Evolutionary conservation across 1,284 basidiomycete species (phyloP).

Genomic region (Irpex rosettiformis): DNA sequence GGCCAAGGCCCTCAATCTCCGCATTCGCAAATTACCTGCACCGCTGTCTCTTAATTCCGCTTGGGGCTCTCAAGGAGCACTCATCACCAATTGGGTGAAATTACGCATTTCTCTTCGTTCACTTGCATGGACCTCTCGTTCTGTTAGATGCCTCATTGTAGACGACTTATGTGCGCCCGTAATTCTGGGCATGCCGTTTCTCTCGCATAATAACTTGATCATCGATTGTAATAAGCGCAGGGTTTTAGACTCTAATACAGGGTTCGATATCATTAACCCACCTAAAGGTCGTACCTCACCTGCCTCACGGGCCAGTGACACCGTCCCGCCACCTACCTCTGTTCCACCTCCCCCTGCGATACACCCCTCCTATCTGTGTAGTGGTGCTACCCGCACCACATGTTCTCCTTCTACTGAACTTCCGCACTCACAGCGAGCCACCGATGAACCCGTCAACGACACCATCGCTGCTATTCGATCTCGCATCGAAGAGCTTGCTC

Average conservation of each 20-base stretch:
- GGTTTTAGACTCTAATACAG: conserved; percentile 16
- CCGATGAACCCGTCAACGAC: not conserved
- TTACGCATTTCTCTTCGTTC: not conserved
- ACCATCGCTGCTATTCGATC: not conserved
- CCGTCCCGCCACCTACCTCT: not conserved
- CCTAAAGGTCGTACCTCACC: not conserved
- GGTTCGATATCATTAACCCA: conserved; percentile 19
- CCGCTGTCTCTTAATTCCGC: not conserved
- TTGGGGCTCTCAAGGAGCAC: not conserved
- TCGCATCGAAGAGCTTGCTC: not conserved
- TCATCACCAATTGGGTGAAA: not conserved
- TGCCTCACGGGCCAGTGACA: not conserved
- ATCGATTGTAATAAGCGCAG: conserved; percentile 18
- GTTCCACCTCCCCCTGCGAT: not conserved
- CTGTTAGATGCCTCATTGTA: not conserved
- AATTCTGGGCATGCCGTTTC: conserved; percentile 24
- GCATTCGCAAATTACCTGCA: not conserved
- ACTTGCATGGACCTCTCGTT: not conserved
- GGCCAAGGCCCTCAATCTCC: not conserved
- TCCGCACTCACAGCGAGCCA: not conserved
- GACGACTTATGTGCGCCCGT: conserved; percentile 12
- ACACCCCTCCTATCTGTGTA: not conserved
- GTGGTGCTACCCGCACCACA: not conserved
- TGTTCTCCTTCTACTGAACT: not conserved
- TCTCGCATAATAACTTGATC: conserved; percentile 23